phyloP scores from a whole-genome alignment of 176 grass and related monocot genomes.

The Eleusine coracana region DNA sequence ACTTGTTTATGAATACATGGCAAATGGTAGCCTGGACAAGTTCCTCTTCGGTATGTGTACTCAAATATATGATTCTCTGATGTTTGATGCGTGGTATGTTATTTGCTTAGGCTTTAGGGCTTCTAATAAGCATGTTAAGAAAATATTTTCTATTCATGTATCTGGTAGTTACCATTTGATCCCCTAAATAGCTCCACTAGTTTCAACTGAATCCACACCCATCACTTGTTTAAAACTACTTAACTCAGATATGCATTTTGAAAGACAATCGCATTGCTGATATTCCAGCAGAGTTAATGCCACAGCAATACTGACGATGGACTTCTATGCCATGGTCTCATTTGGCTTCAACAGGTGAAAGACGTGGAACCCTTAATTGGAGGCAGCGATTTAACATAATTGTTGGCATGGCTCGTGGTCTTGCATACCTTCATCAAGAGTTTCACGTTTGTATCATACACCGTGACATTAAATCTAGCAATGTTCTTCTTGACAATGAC shows the following conservation, averaged over 20 bases:
- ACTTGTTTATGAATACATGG: conserved; percentile 95
- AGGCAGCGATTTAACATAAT: conserved; percentile 77
- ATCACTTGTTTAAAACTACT: too few species aligned
- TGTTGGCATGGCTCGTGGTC: conserved; percentile 79
- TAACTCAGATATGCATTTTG: background rate
- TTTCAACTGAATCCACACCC: background rate
- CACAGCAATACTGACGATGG: background rate
- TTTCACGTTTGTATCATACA: conserved; percentile 90
- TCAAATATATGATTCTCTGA: background rate
- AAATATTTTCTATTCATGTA: background rate
- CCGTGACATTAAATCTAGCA: conserved; percentile 85
- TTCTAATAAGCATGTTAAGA: conserved; percentile 5
- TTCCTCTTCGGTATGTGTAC: conserved; percentile 71
- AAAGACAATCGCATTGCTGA: conserved; percentile 6
- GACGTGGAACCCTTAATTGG: conserved; percentile 69
- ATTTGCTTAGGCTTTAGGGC: background rate
- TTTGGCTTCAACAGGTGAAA: conserved; percentile 55
- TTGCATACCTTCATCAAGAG: conserved; percentile 83
- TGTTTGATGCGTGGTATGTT: conserved; percentile 25
- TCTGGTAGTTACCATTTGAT: conserved; percentile 1
- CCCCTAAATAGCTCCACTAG: background rate
- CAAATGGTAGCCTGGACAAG: conserved; percentile 85
- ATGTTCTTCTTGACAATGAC: conserved; percentile 78
- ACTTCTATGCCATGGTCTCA: conserved; percentile 12
- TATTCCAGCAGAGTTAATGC: background rate